Evolutionary conservation across 2,329 filamentous ascomycete genomes (phyloP).

Genomic region (Volutella citrinella): DNA sequence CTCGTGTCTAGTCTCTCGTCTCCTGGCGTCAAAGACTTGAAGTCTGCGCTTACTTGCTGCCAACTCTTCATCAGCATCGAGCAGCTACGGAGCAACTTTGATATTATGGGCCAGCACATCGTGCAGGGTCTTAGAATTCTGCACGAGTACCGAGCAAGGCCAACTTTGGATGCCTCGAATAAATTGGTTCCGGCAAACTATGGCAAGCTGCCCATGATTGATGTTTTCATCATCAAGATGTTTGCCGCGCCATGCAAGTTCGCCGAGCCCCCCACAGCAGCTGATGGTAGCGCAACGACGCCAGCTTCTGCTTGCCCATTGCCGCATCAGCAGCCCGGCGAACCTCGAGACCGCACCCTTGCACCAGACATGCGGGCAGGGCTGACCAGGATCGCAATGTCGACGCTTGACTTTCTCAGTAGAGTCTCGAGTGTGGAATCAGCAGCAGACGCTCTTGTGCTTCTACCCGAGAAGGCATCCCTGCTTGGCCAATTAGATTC

Average conservation of each 20-base stretch:
- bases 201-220: constrained; percentile 34
- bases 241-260: constrained; percentile 42
- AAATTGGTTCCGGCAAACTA: constrained; percentile 30
- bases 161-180: constrained; percentile 23
- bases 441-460: constrained; percentile 15
- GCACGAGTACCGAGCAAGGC: constrained; percentile 37
- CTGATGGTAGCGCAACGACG: constrained; percentile 11
- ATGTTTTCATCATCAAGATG: constrained; percentile 41
- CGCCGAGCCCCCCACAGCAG: constrained; percentile 25
- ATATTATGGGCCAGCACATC: constrained; percentile 41
- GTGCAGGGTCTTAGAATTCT: constrained; percentile 42
- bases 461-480: constrained; percentile 28
- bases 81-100: constrained; percentile 38
- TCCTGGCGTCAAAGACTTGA: constrained; percentile 27
- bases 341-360: constrained; percentile 26
- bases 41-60: constrained; percentile 43
- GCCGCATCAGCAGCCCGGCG: constrained; percentile 18
- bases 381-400: constrained; percentile 31
- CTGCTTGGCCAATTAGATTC: constrained; percentile 29
- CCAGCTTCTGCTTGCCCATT: constrained; percentile 16
- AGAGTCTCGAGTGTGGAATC: constrained; percentile 26
- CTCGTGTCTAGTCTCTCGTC: constrained; percentile 37
- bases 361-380: constrained; percentile 34
- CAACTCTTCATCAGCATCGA: constrained; percentile 47
- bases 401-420: constrained; percentile 30